Evolutionary conservation across 331 rosid species (phyloP).

Genomic region (Rhamnella rubrinervis): DNA sequence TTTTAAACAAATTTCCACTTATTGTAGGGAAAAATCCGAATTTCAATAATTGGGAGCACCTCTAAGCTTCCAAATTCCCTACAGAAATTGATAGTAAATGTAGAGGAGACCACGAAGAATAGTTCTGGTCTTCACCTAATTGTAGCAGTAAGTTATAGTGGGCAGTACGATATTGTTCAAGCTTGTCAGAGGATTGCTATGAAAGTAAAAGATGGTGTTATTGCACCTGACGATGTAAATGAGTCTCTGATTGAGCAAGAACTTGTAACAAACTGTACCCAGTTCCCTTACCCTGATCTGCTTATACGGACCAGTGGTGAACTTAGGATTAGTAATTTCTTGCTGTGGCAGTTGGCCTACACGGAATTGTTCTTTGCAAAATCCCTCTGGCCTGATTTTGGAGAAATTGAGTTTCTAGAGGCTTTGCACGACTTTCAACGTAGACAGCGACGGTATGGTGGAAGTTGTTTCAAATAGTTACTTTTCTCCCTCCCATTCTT

Average conservation of each 20-base stretch:
- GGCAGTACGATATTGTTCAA: slow-evolving; percentile 60
- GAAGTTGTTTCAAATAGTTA: slow-evolving; percentile 4
- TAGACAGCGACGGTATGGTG: slow-evolving; percentile 62
- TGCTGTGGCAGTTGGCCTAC: slow-evolving; percentile 73
- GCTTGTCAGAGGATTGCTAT: slow-evolving; percentile 55
- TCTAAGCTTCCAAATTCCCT: slow-evolving; percentile 44
- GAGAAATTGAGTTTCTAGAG: slow-evolving; percentile 44
- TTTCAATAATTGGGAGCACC: slow-evolving; percentile 56
- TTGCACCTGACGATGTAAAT: slow-evolving; percentile 44
- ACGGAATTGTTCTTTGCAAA: slow-evolving; percentile 51
- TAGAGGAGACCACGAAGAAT: slow-evolving; percentile 44
- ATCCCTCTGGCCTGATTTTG: slow-evolving; percentile 68
- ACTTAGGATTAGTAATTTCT: slow-evolving; percentile 63
- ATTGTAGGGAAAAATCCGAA: slow-evolving; percentile 43
- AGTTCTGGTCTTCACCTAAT: slow-evolving; percentile 45
- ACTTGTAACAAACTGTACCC: slow-evolving; percentile 52
- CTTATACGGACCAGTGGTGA: slow-evolving; percentile 73
- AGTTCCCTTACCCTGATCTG: slow-evolving; percentile 59
- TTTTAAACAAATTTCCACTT: no score
- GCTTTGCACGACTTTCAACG: slow-evolving; percentile 56
- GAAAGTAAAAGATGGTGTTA: slow-evolving; percentile 40
- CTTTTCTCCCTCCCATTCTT: neutral
- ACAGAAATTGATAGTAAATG: slow-evolving; percentile 20
- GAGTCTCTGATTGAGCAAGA: slow-evolving; percentile 50
- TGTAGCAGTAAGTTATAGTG: slow-evolving; percentile 63